Percentiles rank a stretch among this genome's conserved stretches.
Evolutionary conservation across 2,329 filamentous ascomycete species (phyloP).

Genomic region (Shiraia sp.): DNA sequence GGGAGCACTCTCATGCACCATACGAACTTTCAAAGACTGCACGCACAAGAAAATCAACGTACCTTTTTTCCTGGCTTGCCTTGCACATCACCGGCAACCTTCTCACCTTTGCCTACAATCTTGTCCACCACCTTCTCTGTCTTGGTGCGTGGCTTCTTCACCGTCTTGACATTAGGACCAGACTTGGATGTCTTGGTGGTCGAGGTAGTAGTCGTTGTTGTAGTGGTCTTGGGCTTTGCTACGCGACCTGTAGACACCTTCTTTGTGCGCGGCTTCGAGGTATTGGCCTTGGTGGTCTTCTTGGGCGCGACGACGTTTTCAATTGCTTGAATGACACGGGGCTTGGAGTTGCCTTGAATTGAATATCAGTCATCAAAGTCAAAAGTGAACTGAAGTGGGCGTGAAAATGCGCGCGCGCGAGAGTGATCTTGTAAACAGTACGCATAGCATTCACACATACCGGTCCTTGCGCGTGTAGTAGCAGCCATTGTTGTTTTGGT

Average conservation of each 20-base stretch:
- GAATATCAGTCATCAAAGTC: no score
- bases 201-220: slow-evolving; percentile 8
- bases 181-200: slow-evolving; percentile 11
- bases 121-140: slow-evolving; percentile 34
- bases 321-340: slow-evolving; percentile 56
- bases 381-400: no score
- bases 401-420: no score
- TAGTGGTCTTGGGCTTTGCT: slow-evolving; percentile 25
- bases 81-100: slow-evolving; percentile 26
- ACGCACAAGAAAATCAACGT: slow-evolving; percentile 6
- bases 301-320: slow-evolving; percentile 50
- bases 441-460: not conserved
- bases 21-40: not conserved
- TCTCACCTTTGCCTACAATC: slow-evolving; percentile 27
- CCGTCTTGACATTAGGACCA: slow-evolving; percentile 20
- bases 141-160: slow-evolving; percentile 30
- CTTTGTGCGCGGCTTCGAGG: slow-evolving; percentile 41
- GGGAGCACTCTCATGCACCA: no score
- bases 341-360: slow-evolving; percentile 46
- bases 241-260: slow-evolving; percentile 40
- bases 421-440: no score
- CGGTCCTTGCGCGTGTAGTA: slow-evolving; percentile 42
- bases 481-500: slow-evolving; percentile 22
- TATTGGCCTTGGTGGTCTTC: slow-evolving; percentile 47
- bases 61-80: slow-evolving; percentile 37